Percentiles rank a stretch among this genome's conserved stretches.
Evolutionary conservation across 2,329 filamentous ascomycete genomes (phyloP).

Genomic region (Aspergillus sp.): DNA sequence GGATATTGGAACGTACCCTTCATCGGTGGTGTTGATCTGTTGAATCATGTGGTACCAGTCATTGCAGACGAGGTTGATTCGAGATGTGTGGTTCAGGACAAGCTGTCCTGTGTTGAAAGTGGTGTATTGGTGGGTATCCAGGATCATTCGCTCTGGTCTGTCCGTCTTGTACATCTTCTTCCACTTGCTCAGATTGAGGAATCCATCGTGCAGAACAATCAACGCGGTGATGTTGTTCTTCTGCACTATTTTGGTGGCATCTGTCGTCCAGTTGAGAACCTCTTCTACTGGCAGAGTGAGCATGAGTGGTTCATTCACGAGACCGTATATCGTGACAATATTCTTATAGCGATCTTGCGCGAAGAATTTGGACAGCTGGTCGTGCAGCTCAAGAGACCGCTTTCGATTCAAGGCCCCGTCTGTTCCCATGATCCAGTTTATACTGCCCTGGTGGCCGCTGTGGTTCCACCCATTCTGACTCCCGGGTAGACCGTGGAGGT

Average conservation of each 20-base stretch:
- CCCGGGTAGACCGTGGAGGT: conserved; percentile 85
- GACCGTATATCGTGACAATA: conserved; percentile 85
- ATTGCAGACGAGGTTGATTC: conserved; percentile 80
- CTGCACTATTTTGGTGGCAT: conserved; percentile 68
- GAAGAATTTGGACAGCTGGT: conserved; percentile 86
- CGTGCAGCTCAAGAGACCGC: conserved; percentile 80
- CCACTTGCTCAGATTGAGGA: conserved; percentile 88
- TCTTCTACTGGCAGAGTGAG: conserved; percentile 58
- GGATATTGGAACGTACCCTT: conserved; percentile 47
- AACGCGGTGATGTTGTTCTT: conserved; percentile 68
- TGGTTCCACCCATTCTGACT: conserved; percentile 99
- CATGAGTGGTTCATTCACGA: conserved; percentile 94
- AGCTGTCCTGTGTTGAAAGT: conserved; percentile 94
- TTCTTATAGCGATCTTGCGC: conserved; percentile 89
- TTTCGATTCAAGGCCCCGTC: conserved; percentile 73
- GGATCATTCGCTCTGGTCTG: conserved; percentile 63
- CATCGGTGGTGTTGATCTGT: conserved; percentile 65
- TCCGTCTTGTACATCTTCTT: conserved; percentile 69
- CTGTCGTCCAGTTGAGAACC: conserved; percentile 75
- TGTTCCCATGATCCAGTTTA: conserved; percentile 88
- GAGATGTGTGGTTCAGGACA: conserved; percentile 71
- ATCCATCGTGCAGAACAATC: conserved; percentile 89
- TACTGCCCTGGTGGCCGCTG: conserved; percentile 73
- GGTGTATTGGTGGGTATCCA: conserved; percentile 98
- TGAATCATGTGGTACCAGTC: conserved; percentile 80